These are phyloP conservation scores for Penicillium roqueforti DNA, from an alignment of 495 filamentous ascomycete genomes.

Conservation along the genomic window DNA sequence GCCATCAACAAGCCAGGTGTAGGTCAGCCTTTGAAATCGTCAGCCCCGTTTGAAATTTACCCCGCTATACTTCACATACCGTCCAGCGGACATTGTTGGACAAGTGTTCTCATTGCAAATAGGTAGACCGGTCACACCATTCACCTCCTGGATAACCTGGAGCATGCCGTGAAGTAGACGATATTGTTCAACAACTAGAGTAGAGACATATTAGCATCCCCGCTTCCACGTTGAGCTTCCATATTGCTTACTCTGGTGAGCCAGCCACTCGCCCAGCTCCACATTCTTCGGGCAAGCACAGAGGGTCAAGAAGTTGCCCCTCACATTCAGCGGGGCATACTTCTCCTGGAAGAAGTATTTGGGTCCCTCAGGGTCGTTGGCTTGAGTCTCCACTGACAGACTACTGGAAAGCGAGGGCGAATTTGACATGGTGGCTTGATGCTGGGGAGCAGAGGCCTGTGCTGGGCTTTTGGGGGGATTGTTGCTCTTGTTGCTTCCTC, in stretches of 20 bases:
- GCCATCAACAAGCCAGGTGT: constrained; percentile 71
- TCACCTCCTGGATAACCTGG: constrained; percentile 72
- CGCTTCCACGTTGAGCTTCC: neutral
- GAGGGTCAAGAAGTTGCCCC: constrained; percentile 93
- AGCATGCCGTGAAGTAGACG: constrained; percentile 81
- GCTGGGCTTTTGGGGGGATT: constrained; percentile 45
- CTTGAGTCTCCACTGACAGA: constrained; percentile 46
- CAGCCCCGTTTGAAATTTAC: constrained; percentile 10
- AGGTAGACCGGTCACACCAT: constrained; percentile 61
- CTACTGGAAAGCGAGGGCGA: constrained; percentile 54
- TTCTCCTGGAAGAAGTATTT: constrained; percentile 75
- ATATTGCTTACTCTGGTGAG: constrained; percentile 72
- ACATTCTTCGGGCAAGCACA: constrained; percentile 85
- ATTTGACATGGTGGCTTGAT: constrained; percentile 48
- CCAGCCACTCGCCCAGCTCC: constrained; percentile 88
- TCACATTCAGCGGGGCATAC: constrained; percentile 82
- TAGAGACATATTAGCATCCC: constrained; percentile 18
- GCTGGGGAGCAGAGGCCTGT: constrained; percentile 43
- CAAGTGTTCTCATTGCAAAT: constrained; percentile 81
- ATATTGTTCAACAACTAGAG: constrained; percentile 81
- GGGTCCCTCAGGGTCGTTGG: constrained; percentile 53
- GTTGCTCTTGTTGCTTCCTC: constrained; percentile 51
- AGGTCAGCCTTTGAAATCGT: constrained; percentile 62
- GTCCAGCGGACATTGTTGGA: constrained; percentile 86
- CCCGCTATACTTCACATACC: constrained; percentile 54